These are phyloP conservation scores for Ceratocystis ficicola DNA, from an alignment of 2,329 filamentous ascomycete species.

Conservation along the genomic window DNA sequence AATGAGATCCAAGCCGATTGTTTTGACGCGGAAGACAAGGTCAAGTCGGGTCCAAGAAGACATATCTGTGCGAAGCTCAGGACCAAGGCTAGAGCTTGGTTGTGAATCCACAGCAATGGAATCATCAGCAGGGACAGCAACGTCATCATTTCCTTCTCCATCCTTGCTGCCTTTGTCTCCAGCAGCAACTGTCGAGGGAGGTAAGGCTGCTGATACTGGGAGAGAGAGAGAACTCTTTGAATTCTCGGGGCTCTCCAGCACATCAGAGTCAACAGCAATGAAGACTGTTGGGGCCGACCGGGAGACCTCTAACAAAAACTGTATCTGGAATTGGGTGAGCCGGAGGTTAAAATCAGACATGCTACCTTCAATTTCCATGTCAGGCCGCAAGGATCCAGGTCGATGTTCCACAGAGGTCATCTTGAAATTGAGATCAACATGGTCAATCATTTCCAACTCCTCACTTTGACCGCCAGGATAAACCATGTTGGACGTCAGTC, in stretches of 20 bases:
- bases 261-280: slow-evolving; percentile 30
- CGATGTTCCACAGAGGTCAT: slow-evolving; percentile 86
- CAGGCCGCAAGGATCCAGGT: slow-evolving; percentile 62
- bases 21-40: slow-evolving; percentile 76
- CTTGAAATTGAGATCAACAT: slow-evolving; percentile 86
- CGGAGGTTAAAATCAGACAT: slow-evolving; percentile 90
- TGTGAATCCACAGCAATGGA: slow-evolving; percentile 27
- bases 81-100: slow-evolving; percentile 35
- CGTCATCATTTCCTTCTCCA: background rate
- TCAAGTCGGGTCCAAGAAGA: slow-evolving; percentile 88
- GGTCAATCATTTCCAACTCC: slow-evolving; percentile 91
- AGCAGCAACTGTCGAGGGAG: slow-evolving; percentile 25
- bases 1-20: slow-evolving; percentile 78
- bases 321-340: slow-evolving; percentile 82
- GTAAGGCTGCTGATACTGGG: slow-evolving; percentile 23
- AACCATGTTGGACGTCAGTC: slow-evolving; percentile 78
- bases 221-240: background rate
- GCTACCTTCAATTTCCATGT: slow-evolving; percentile 78
- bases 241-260: background rate
- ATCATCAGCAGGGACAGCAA: slow-evolving; percentile 8
- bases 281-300: slow-evolving; percentile 82
- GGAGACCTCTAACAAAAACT: slow-evolving; percentile 77
- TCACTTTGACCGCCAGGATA: slow-evolving; percentile 62
- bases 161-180: background rate
- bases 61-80: slow-evolving; percentile 56